phyloP scores from a whole-genome alignment of 108 stramenopile genomes.

The Stephanodiscus minutulus region DNA sequence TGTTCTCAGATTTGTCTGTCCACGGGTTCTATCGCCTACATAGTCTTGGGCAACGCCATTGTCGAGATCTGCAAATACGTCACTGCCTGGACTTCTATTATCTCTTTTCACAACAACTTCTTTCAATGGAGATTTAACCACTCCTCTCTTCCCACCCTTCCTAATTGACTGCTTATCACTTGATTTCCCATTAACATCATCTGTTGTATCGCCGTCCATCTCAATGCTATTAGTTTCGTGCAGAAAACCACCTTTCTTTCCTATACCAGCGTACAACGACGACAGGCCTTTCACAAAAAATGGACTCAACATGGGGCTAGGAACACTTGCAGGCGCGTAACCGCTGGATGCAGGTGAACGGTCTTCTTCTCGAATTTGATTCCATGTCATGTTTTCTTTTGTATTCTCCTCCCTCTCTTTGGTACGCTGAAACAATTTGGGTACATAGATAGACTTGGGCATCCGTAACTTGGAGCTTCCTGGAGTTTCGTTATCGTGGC shows the following conservation, averaged over 20 bases:
- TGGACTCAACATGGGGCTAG: slow-evolving; percentile 33
- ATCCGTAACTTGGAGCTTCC: slow-evolving; percentile 8
- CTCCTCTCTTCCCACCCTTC: not conserved
- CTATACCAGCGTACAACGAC: not conserved
- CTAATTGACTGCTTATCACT: not conserved
- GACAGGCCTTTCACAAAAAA: slow-evolving; percentile 15
- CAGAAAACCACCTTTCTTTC: not conserved
- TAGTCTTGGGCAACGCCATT: not conserved
- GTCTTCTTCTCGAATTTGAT: slow-evolving; percentile 31
- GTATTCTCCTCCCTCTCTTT: slow-evolving; percentile 1
- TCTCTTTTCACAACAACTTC: slow-evolving; percentile 4
- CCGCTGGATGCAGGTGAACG: slow-evolving; percentile 35
- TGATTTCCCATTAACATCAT: not conserved
- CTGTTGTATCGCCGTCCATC: not conserved
- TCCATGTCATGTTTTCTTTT: slow-evolving; percentile 26
- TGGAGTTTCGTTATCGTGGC: not conserved
- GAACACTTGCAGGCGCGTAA: slow-evolving; percentile 32
- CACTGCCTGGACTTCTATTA: not conserved
- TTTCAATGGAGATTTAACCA: not conserved
- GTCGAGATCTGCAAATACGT: slow-evolving; percentile 10
- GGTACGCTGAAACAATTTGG: slow-evolving; percentile 16
- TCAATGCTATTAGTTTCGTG: not conserved
- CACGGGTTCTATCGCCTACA: not conserved
- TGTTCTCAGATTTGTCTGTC: not conserved
- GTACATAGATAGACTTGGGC: slow-evolving; percentile 23